Percentiles rank a stretch among this genome's conserved stretches.
phyloP scores from a whole-genome alignment of 805 yeast genomes.

The Kazachstania viticola region DNA sequence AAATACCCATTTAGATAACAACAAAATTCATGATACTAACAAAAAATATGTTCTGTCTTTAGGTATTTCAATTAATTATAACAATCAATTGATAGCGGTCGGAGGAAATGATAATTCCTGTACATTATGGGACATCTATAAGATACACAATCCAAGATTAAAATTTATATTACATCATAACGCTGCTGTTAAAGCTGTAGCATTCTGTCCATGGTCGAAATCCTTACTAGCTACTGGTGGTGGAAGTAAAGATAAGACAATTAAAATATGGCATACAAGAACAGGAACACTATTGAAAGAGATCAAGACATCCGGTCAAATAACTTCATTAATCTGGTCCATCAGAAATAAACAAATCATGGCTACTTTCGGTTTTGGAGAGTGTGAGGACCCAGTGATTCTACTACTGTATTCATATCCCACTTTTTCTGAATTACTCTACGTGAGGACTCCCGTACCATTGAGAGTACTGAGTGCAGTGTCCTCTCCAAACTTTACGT shows the following conservation, averaged over 20 bases:
- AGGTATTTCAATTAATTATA: constrained; percentile 49
- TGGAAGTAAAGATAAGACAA: constrained; percentile 70
- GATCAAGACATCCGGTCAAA: constrained; percentile 53
- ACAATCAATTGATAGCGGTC: constrained; percentile 49
- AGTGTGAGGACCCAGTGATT: constrained; percentile 37
- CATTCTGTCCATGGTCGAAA: constrained; percentile 85
- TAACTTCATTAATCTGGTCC: constrained; percentile 77
- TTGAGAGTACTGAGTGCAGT: constrained; percentile 57
- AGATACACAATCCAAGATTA: constrained; percentile 31
- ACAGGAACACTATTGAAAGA: constrained; percentile 61
- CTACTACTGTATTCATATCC: constrained; percentile 62
- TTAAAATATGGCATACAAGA: constrained; percentile 77
- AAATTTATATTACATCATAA: constrained; percentile 47
- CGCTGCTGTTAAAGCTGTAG: constrained; percentile 85
- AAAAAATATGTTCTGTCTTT: neutral
- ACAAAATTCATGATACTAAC: too few relatives aligned
- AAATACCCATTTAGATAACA: constrained; percentile 2
- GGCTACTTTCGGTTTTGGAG: constrained; percentile 77
- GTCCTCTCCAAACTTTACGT: constrained; percentile 48
- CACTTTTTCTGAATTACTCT: constrained; percentile 34
- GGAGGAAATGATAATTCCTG: constrained; percentile 83
- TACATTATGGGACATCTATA: constrained; percentile 58
- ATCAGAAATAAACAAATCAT: constrained; percentile 47
- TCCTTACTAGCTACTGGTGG: constrained; percentile 82
- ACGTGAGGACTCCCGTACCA: constrained; percentile 39